Conservation (phyloP, 202 grass and related monocot genomes). For the Carex sylvatica region DNA sequence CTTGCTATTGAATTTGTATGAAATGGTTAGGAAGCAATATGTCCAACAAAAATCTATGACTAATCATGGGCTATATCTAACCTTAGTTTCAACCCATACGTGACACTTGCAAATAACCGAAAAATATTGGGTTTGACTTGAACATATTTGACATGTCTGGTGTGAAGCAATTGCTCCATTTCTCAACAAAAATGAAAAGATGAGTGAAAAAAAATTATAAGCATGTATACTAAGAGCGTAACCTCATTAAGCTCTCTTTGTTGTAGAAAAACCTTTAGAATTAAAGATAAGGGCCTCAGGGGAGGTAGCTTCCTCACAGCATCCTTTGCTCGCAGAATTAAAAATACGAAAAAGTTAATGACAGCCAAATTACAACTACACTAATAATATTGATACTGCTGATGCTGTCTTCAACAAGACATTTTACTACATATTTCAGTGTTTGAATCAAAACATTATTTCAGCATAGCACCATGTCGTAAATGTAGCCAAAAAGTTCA, state of each 20-base stretch:
- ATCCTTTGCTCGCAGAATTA: constrained; percentile 46
- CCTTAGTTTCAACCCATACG: not conserved
- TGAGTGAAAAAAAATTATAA: not conserved
- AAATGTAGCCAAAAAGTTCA: not conserved
- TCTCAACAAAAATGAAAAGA: not conserved
- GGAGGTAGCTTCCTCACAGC: constrained; percentile 81
- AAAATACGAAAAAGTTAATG: constrained; percentile 2
- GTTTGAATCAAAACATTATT: not conserved
- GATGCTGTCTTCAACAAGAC: not conserved
- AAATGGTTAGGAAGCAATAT: not conserved
- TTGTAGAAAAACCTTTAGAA: constrained; percentile 98
- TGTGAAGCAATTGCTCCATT: not conserved
- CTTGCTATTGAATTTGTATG: not conserved
- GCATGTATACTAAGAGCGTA: constrained; percentile 16
- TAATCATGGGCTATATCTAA: not conserved
- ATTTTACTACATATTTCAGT: not conserved
- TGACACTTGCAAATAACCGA: not conserved
- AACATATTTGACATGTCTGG: constrained; percentile 10
- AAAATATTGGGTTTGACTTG: not conserved
- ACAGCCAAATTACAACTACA: not conserved
- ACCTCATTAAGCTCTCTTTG: constrained; percentile 99
- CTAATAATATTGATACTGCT: not conserved
- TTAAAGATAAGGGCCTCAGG: constrained; percentile 83
- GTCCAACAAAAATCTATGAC: not conserved
- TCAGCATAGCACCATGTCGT: not conserved